Evolutionary conservation across 2,329 filamentous ascomycete species (phyloP), one percentile per base, ranked within the genome.

Genomic region (Alternaria arbusti): DNA sequence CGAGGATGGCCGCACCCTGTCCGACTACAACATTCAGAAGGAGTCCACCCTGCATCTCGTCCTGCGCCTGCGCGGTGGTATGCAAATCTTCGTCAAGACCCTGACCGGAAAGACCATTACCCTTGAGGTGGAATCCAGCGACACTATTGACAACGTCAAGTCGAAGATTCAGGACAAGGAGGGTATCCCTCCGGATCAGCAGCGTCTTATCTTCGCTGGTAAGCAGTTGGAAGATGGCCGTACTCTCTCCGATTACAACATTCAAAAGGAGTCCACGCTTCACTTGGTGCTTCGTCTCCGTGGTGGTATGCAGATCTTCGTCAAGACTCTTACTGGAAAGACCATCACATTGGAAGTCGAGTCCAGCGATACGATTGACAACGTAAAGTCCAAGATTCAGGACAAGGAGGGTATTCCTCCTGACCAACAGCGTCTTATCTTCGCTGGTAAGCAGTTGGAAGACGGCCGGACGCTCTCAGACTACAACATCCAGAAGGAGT

Each of bases 131-230:
- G 88, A 90, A 79, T 88, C 86, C 15, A 92, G 89, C 1, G 94
- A 97, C 74, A 97, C 94, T 44, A 97, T 97, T 82, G 94, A 97
- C 86, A 97, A 97, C 67, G 94, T 97, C 43, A 97, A 97, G 89
- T 89, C 87, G 54, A 97, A 97, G 88, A 97, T 97, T 46, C 94
- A 97, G 82, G 94, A 97, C 78, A 97, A 97, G 88, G 94, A 97
- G 83, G 94, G 94, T 25, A 97, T 97, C 60, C 95, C 94, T 50
- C 94, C 94, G 11, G 94, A 97, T 79, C 94, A 98, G 83, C 94
- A 97, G 85, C 95, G 94, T 74, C 82, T 97, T 71, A 97, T 97
- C 81, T 97, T 97, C 73, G 94, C 94, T 47, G 95, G 94, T 61
- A 97, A 97, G 87, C 94, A 97, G 81, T 89, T 97, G 5, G 95